Base-by-base conservation (phyloP, 2,329 filamentous ascomycete genomes). In the Scytalidium sp. region DNA sequence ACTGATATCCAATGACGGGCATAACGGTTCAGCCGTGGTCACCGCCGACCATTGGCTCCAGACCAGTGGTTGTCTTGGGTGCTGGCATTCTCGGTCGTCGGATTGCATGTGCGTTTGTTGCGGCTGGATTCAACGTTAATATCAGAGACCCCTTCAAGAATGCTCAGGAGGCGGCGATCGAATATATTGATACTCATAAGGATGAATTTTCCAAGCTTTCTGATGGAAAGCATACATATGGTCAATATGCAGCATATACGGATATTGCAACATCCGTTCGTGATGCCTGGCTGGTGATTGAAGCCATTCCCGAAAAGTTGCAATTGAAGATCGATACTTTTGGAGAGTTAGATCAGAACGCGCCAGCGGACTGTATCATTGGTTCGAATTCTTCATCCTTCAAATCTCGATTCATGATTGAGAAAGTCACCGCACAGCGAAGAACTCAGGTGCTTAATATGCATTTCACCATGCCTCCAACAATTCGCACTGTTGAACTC, bases 361-460 rank as follows among this genome's bases (percentile, higher is more conserved):
- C 72, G 0, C 56, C 60, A 0, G 50, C 59, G 0, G 62, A 67
- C 1, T 67, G 67, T 0, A 70, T 75, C 5, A 67, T 76, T 41
- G 73, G 70, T 0, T 74, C 71, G 0, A 76, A 76, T 46, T 76
- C 74, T 1, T 75, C 72, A 50, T 75, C 72, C 45, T 75, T 73
- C 53, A 66, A 67, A 6, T 73, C 70, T 19, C 61, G 62, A 0
- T 71, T 75, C 45, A 73, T 76, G 23, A 46, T 75, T 1, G 59
- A 69, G 1, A 64, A 62, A 0, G 47, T 75, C 19, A 53, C 50
- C 0, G 43, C 70, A 8, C 65, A 62, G 22, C 59, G 70, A 11
- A 58, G 57, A 6, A 55, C 60, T 0, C 62, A 73, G 2, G 56
- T 75, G 17, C 53, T 74, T 21, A 76, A 73, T 49, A 66, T 68